These are phyloP conservation scores for Musa schizocarpa DNA, from an alignment of 176 grass and related monocot species.

Conservation along the genomic window DNA sequence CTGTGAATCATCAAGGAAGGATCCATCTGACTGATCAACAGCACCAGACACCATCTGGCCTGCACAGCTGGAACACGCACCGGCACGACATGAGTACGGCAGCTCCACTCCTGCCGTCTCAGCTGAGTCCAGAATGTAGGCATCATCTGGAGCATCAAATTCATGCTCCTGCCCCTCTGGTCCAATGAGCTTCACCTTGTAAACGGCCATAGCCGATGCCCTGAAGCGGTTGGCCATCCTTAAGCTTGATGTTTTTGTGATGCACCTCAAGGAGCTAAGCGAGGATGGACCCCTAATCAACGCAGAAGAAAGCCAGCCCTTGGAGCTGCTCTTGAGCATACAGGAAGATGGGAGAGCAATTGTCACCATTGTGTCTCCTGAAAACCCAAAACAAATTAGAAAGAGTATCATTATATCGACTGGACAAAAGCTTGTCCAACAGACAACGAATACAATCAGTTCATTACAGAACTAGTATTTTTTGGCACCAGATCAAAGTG, in stretches of 20 bases:
- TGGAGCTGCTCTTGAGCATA: neutral
- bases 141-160: slow-evolving; percentile 56
- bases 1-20: slow-evolving; percentile 62
- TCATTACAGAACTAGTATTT: too few species aligned
- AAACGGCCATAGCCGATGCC: slow-evolving; percentile 24
- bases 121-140: slow-evolving; percentile 59
- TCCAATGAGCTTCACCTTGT: slow-evolving; percentile 60
- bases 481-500: too few species aligned
- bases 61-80: slow-evolving; percentile 62
- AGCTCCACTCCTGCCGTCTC: slow-evolving; percentile 62
- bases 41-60: slow-evolving; percentile 43
- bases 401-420: too few species aligned
- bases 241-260: neutral
- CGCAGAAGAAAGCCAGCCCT: neutral
- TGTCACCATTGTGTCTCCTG: neutral
- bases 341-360: neutral
- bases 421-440: too few species aligned
- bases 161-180: slow-evolving; percentile 52
- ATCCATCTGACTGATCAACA: slow-evolving; percentile 78
- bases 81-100: slow-evolving; percentile 70
- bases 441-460: too few species aligned
- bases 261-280: neutral
- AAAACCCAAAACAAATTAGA: neutral
- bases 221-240: slow-evolving; percentile 17
- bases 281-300: slow-evolving; percentile 9